A percentile compares a stretch with the other conserved stretches of the same genome.
These are phyloP conservation scores for Rauvolfia tetraphylla DNA, from an alignment of 257 asterid species.

Conservation along the genomic window DNA sequence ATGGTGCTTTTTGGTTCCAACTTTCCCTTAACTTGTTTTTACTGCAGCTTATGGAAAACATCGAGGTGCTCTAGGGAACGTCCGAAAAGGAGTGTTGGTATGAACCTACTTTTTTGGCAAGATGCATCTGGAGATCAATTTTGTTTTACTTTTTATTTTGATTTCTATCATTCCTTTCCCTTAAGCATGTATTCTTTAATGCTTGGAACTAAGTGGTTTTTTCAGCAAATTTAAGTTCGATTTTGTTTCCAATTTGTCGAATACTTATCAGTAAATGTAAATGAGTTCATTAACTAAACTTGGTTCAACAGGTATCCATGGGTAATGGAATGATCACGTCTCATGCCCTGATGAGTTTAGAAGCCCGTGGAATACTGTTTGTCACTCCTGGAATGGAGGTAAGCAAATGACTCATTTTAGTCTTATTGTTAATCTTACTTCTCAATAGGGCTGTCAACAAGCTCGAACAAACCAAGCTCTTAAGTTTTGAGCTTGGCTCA, in stretches of 20 bases:
- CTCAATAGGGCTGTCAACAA: too few species aligned
- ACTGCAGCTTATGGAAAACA: constrained; percentile 76
- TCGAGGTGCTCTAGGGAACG: constrained; percentile 97
- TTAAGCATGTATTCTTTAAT: background rate
- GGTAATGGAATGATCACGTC: constrained; percentile 81
- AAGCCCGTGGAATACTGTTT: constrained; percentile 89
- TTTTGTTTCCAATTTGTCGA: background rate
- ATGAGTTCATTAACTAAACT: constrained; percentile 10
- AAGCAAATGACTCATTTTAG: background rate
- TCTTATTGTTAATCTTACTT: constrained; percentile 3
- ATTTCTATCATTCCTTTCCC: constrained; percentile 6
- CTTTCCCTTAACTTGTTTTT: constrained; percentile 10
- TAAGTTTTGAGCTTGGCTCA: too few species aligned
- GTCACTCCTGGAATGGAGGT: constrained; percentile 96
- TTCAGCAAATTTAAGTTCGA: background rate
- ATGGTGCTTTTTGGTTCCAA: background rate
- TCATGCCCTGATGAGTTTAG: constrained; percentile 86
- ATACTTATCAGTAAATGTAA: background rate
- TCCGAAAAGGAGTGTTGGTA: constrained; percentile 99
- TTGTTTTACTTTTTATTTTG: constrained; percentile 1
- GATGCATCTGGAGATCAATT: constrained; percentile 1
- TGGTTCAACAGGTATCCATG: constrained; percentile 72
- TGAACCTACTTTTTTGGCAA: background rate
- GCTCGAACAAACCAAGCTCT: too few species aligned
- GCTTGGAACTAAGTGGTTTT: background rate